These are phyloP conservation scores for Scutellaria barbata DNA, from an alignment of 257 asterid species.

Conservation along the genomic window DNA sequence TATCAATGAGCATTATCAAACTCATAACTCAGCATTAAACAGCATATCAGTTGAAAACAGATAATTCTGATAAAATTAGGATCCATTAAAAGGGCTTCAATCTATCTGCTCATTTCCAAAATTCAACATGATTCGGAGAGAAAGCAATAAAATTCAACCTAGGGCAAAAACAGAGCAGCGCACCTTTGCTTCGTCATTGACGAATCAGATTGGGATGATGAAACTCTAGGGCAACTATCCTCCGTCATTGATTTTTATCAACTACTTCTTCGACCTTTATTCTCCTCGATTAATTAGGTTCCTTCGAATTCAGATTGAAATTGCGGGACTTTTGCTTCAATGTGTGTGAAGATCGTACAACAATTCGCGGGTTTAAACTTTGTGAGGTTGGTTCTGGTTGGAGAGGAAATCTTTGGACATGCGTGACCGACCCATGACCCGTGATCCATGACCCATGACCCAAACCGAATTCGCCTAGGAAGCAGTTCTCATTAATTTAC, in stretches of 20 bases:
- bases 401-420: neutral
- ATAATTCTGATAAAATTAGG: too few relatives aligned
- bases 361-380: slow-evolving; percentile 37
- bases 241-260: slow-evolving; percentile 56
- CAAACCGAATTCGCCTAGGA: too few relatives aligned
- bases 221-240: slow-evolving; percentile 72
- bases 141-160: neutral
- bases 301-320: slow-evolving; percentile 30
- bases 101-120: slow-evolving; percentile 4
- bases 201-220: slow-evolving; percentile 64
- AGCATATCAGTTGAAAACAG: neutral
- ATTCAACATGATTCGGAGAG: slow-evolving; percentile 12
- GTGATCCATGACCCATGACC: neutral
- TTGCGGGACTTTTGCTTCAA: neutral
- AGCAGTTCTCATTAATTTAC: too few relatives aligned
- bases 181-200: slow-evolving; percentile 81
- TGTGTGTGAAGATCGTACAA: slow-evolving; percentile 17
- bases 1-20: slow-evolving; percentile 16
- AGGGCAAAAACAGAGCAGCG: slow-evolving; percentile 23
- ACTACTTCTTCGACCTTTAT: slow-evolving; percentile 19
- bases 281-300: slow-evolving; percentile 11
- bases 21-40: slow-evolving; percentile 3
- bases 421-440: slow-evolving; percentile 1
- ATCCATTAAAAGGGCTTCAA: slow-evolving; percentile 15
- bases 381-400: neutral